Conservation (phyloP, 805 yeast genomes). For the Kodamaea kakaduensis region DNA sequence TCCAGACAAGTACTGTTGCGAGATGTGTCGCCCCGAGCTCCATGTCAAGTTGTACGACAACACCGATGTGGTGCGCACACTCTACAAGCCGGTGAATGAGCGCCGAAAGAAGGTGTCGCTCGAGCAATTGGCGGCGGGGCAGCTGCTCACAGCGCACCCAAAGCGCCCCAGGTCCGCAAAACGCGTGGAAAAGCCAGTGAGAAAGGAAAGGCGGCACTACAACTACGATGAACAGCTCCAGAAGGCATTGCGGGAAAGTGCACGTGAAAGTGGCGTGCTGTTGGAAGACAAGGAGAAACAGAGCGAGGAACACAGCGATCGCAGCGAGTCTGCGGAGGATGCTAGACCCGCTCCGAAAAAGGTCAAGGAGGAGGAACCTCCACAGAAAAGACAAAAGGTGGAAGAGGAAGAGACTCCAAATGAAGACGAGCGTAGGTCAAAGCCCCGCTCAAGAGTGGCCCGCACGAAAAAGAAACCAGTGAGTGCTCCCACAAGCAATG, state of each 20-base stretch:
- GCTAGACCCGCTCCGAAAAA: no score
- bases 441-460: slow-evolving; percentile 8
- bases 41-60: slow-evolving; percentile 49
- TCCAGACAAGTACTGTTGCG: slow-evolving; percentile 96
- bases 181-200: slow-evolving; percentile 13
- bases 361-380: background rate
- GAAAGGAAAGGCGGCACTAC: slow-evolving; percentile 32
- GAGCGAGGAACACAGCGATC: background rate
- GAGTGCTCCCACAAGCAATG: slow-evolving; percentile 4
- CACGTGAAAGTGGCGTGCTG: slow-evolving; percentile 40
- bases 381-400: slow-evolving; percentile 1
- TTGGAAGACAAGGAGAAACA: slow-evolving; percentile 22
- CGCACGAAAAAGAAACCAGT: slow-evolving; percentile 9
- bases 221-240: slow-evolving; percentile 42
- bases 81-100: slow-evolving; percentile 41
- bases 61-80: slow-evolving; percentile 26
- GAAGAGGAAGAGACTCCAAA: slow-evolving; percentile 10
- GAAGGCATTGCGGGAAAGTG: slow-evolving; percentile 55
- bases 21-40: slow-evolving; percentile 78
- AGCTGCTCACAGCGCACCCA: slow-evolving; percentile 10
- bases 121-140: slow-evolving; percentile 14
- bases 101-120: slow-evolving; percentile 33
- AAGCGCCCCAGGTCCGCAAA: slow-evolving; percentile 21
- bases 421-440: slow-evolving; percentile 8
- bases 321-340: background rate